Evolutionary conservation across 768 basidiomycete species (phyloP).

Genomic region (Mycena haematopus): DNA sequence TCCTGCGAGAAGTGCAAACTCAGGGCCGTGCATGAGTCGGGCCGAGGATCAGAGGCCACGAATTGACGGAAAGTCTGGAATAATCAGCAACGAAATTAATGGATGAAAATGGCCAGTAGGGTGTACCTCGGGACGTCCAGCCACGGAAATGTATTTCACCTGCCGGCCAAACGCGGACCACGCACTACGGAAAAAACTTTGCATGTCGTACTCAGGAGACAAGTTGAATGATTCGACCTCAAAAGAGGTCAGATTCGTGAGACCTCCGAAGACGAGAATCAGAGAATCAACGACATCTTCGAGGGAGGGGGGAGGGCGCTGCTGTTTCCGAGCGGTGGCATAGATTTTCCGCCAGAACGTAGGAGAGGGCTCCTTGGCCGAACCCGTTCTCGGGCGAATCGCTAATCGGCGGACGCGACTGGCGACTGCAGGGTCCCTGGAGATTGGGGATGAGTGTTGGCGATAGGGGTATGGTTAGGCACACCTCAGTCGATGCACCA

Average conservation of each 20-base stretch:
- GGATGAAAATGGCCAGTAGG: not conserved
- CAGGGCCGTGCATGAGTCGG: slow-evolving; percentile 42
- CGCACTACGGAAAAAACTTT: slow-evolving; percentile 42
- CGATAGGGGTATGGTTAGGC: not conserved
- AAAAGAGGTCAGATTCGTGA: slow-evolving; percentile 42
- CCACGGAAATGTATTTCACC: slow-evolving; percentile 42
- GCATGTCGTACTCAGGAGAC: slow-evolving; percentile 38
- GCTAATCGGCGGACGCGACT: slow-evolving; percentile 28
- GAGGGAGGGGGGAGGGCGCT: not conserved
- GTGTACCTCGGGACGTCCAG: slow-evolving; percentile 42
- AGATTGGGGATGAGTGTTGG: not conserved
- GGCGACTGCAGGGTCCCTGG: slow-evolving; percentile 34
- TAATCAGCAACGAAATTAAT: not conserved
- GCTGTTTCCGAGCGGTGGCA: slow-evolving; percentile 1
- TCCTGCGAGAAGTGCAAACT: slow-evolving; percentile 48
- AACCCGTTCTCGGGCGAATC: not conserved
- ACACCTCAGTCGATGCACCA: slow-evolving; percentile 33
- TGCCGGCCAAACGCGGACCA: slow-evolving; percentile 49
- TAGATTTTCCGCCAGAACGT: slow-evolving; percentile 9
- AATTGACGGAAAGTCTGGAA: slow-evolving; percentile 38
- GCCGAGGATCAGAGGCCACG: slow-evolving; percentile 39
- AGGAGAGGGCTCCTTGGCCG: not conserved
- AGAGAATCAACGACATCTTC: slow-evolving; percentile 35
- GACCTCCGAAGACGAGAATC: slow-evolving; percentile 33
- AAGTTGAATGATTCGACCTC: slow-evolving; percentile 50